Evolutionary conservation across 176 grass and related monocot species (phyloP), one percentile per base, ranked within the genome.

Genomic region (Cenchrus fungigraminus): DNA sequence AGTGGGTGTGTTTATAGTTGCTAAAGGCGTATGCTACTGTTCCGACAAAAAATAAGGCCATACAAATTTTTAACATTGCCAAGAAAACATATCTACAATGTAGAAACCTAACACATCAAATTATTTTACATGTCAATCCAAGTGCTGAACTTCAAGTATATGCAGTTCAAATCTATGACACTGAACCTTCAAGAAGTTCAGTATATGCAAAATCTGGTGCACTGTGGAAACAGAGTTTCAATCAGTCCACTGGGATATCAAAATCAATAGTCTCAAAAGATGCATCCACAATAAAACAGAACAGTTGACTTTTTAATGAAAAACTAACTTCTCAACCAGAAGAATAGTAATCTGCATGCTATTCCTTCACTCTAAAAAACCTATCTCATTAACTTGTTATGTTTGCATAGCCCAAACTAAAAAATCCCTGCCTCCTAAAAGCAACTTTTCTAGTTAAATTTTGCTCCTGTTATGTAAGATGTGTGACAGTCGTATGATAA

Each of bases 271-370:
- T 25, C 57, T 12, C 56, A 37, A 64, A 32, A 88, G 66, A 73
- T 65, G 45, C 46, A 72, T 12, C 22, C 47, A 71, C 45, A 83
- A 69, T 67, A 74, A 83, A 78, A 71, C 62, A 78, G 22, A 76
- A 20, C 8, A 70, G 22, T 46, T 73, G 20, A 83, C 71, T 78
- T 65, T 71, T 78, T 9, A 78, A 80, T 73, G 32, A 16, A 6
- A 49, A 72, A 74, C 25, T 58, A 67, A 68, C 57, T 29, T 12
- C 43, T 80, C 34, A 71, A 80, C 76, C 76, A 80, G 42, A 79
- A 42, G 11, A 44, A 19, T 9, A 51, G 71, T 57, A 62, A 53
- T 82, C 19, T 44, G 10, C 34, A 77, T 53, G 53, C 12, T 53
- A 76, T 85, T 37, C 17, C 76, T 65, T 31, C 42, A 52, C 51